Conservation (phyloP, 2,329 filamentous ascomycete genomes). For the Aureobasidium melanogenum region DNA sequence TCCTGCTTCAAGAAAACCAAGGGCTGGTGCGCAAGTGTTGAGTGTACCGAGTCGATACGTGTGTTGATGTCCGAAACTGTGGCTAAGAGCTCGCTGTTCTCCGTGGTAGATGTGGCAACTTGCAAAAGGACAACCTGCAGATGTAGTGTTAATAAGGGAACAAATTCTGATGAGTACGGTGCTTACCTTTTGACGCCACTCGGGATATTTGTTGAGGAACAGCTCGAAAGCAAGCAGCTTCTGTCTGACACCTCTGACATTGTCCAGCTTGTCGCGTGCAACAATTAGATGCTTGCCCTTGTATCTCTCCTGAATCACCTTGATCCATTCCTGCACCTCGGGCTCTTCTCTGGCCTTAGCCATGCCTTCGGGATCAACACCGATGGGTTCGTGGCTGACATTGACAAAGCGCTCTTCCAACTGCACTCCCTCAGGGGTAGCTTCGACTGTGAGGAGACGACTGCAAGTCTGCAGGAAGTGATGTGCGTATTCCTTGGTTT, state of each 20-base stretch:
- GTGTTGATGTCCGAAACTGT: constrained; percentile 91
- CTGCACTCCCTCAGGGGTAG: constrained; percentile 77
- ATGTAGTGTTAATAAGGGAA: neutral
- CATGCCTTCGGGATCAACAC: constrained; percentile 54
- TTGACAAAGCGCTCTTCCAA: constrained; percentile 91
- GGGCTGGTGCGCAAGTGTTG: constrained; percentile 83
- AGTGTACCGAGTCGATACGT: constrained; percentile 84
- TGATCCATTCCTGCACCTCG: constrained; percentile 70
- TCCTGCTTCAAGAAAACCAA: constrained; percentile 93
- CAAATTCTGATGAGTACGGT: neutral
- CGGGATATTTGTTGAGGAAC: constrained; percentile 86
- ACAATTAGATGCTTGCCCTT: constrained; percentile 85
- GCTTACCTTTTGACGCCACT: constrained; percentile 66
- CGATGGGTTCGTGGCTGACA: constrained; percentile 76
- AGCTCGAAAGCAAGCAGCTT: constrained; percentile 88
- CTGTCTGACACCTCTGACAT: constrained; percentile 83
- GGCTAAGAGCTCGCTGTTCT: constrained; percentile 78
- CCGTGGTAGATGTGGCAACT: constrained; percentile 82
- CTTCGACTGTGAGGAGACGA: constrained; percentile 80
- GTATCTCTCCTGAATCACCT: constrained; percentile 74
- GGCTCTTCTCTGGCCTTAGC: constrained; percentile 48
- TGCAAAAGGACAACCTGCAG: constrained; percentile 77
- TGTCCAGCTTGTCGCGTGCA: constrained; percentile 86
- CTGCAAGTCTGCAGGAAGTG: constrained; percentile 96
- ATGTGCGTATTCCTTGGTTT: constrained; percentile 84